These are phyloP conservation scores for Angomonas ambiguus DNA, from an alignment of 208 protist genomes.

Conservation along the genomic window DNA sequence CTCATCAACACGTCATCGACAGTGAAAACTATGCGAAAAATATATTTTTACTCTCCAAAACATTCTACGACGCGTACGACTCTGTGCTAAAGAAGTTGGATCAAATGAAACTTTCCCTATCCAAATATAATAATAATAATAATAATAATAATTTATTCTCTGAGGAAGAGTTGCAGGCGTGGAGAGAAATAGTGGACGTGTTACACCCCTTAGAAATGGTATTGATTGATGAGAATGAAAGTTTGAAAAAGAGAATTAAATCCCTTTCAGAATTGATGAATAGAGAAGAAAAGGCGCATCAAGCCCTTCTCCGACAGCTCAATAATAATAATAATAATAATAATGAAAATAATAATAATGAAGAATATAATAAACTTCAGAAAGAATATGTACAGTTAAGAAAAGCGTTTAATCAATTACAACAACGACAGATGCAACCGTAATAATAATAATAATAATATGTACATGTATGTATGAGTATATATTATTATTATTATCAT, in stretches of 20 bases:
- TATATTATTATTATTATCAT: neutral
- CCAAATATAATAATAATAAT: neutral
- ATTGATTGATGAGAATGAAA: neutral
- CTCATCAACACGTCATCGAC: neutral
- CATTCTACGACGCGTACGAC: neutral
- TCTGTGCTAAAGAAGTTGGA: neutral
- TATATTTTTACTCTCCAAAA: neutral
- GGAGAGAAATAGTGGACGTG: neutral
- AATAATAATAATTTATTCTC: slow-evolving; percentile 8
- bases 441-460: slow-evolving; percentile 4
- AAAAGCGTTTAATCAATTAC: slow-evolving; percentile 19
- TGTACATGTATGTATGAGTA: neutral
- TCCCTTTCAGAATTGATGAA: slow-evolving; percentile 3
- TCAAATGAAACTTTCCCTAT: neutral
- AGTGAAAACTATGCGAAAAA: neutral
- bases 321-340: neutral
- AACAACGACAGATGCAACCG: slow-evolving; percentile 12
- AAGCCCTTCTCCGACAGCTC: neutral
- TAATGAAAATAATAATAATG: neutral
- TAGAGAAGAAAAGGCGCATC: neutral
- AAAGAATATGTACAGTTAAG: slow-evolving; percentile 17
- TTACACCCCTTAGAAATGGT: neutral
- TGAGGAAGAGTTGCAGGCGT: neutral
- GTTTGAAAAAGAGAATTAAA: neutral
- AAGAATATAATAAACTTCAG: slow-evolving; percentile 14